A percentile compares a stretch with the other conserved stretches of the same genome.
Conservation (phyloP, 257 asterid species). For the Solanum chiquidenum region DNA sequence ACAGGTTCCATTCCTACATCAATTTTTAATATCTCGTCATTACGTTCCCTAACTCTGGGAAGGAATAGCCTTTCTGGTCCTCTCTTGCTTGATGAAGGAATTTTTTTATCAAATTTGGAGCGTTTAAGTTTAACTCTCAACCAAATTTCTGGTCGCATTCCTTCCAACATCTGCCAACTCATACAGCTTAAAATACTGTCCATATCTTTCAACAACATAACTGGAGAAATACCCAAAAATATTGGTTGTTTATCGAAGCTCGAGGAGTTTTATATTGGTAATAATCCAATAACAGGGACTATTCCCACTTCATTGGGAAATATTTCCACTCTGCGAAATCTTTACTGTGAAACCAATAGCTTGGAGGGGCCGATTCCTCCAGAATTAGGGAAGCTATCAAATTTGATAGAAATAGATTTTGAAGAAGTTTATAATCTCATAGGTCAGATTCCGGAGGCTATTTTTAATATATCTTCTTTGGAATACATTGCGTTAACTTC, state of each 20-base stretch:
- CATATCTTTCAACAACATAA: conserved; percentile 12
- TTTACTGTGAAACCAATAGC: conserved; percentile 1
- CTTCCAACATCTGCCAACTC: conserved; percentile 15
- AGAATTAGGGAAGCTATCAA: conserved; percentile 12
- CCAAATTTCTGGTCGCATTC: conserved; percentile 8
- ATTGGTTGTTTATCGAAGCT: conserved; percentile 19
- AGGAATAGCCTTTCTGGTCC: conserved; percentile 14
- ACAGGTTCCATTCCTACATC: conserved; percentile 19
- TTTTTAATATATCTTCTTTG: conserved; percentile 26
- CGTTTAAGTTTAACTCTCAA: conserved; percentile 7
- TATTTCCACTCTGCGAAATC: conserved; percentile 12
- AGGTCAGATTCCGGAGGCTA: conserved; percentile 18
- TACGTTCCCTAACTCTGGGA: background rate
- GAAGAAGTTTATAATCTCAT: background rate
- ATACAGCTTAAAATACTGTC: background rate
- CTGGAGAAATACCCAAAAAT: conserved; percentile 15
- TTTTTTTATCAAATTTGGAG: background rate
- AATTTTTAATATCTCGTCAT: conserved; percentile 15
- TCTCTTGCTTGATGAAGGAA: background rate
- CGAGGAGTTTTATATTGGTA: conserved; percentile 8
- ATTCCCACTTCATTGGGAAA: conserved; percentile 24
- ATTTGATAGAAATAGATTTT: background rate
- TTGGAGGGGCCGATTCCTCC: conserved; percentile 17
- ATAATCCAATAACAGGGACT: conserved; percentile 7
- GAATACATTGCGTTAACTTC: background rate